Percentiles rank a stretch among this genome's conserved stretches.
These are phyloP conservation scores for Bassia scoparia DNA, from an alignment of 148 eudicot genomes.

Conservation along the genomic window DNA sequence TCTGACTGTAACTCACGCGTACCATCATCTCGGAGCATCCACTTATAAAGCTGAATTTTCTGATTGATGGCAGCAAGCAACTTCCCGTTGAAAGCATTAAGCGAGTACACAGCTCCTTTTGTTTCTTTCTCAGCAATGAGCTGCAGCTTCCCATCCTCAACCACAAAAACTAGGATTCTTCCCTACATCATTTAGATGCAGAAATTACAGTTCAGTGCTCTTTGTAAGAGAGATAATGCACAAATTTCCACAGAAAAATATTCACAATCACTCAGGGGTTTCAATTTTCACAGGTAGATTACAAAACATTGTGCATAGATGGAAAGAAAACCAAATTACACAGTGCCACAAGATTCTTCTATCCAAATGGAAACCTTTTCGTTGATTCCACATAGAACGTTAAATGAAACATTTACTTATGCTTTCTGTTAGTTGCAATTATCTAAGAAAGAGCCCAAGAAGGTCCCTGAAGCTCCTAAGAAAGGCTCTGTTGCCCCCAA, in stretches of 20 bases:
- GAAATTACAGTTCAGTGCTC: neutral
- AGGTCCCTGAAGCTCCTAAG: too few relatives aligned
- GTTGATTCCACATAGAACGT: neutral
- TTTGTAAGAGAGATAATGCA: neutral
- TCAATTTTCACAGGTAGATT: neutral
- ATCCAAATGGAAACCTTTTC: neutral
- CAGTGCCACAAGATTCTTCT: neutral
- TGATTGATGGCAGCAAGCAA: conserved; percentile 95
- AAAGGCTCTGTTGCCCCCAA: too few relatives aligned
- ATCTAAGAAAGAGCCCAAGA: too few relatives aligned
- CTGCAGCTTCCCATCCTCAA: conserved; percentile 91
- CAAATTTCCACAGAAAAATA: neutral
- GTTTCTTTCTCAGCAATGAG: conserved; percentile 94
- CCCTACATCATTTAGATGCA: conserved; percentile 46
- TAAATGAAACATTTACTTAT: neutral
- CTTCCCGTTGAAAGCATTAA: conserved; percentile 90
- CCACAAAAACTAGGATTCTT: conserved; percentile 67
- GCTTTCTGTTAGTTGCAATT: neutral
- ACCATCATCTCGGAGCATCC: conserved; percentile 97
- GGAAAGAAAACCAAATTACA: neutral
- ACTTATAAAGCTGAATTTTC: conserved; percentile 88
- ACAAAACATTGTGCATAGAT: neutral
- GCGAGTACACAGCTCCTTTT: conserved; percentile 88
- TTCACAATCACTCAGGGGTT: neutral
- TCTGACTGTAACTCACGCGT: conserved; percentile 88